Evolutionary conservation across 176 grass and related monocot species (phyloP).

Genomic region (Zizania latifolia): DNA sequence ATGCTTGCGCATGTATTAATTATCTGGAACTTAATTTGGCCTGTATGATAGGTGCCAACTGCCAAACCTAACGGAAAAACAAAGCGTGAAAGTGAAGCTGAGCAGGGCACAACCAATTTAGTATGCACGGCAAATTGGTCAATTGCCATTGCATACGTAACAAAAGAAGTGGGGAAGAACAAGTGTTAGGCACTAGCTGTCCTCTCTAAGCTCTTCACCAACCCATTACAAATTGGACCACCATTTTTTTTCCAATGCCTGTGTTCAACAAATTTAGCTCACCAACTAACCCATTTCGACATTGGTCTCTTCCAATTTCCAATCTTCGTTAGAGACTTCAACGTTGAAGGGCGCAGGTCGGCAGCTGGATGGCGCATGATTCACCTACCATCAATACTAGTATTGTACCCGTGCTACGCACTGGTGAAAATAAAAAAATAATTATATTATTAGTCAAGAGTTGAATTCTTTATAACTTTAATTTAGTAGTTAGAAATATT

Average conservation of each 20-base stretch:
- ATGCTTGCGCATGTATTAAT: neutral
- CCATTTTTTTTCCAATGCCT: neutral
- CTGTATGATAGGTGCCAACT: neutral
- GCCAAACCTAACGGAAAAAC: neutral
- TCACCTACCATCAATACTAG: too few species aligned
- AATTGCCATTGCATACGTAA: conserved; percentile 5
- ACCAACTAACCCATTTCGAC: conserved; percentile 16
- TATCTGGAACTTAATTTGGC: neutral
- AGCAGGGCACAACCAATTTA: neutral
- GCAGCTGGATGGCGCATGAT: neutral
- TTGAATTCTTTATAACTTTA: too few species aligned
- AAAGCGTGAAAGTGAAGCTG: neutral
- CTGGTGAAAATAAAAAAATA: too few species aligned
- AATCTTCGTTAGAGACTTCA: neutral
- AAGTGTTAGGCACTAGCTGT: neutral
- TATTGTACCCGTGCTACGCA: too few species aligned
- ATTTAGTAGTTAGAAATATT: too few species aligned
- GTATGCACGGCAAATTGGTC: neutral
- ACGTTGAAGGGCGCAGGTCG: neutral
- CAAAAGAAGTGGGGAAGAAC: neutral
- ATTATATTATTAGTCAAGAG: too few species aligned
- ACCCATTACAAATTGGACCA: neutral
- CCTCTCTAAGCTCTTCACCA: conserved; percentile 6
- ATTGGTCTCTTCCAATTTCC: neutral
- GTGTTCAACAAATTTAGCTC: conserved; percentile 24